Evolutionary conservation across 2,329 filamentous ascomycete species (phyloP), one percentile per base, ranked within the genome.

Genomic region (Hypoxylon sp.): DNA sequence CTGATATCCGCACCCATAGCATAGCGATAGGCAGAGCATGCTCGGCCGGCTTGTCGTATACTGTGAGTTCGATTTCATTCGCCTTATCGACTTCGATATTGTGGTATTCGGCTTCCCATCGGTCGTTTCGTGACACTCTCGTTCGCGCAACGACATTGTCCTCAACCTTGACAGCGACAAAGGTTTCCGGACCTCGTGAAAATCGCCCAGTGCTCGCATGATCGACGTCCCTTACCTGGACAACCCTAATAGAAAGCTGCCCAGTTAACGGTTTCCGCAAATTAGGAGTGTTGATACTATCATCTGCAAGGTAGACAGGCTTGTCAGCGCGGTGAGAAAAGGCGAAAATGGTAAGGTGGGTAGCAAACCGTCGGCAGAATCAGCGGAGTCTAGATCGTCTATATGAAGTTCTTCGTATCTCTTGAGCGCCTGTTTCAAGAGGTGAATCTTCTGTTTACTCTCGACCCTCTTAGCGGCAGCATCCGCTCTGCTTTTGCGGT

Each of bases 361-460:
- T 30, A 58, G 76, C 88, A 74, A 86, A 96, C 94, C 93, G 81
- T 97, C 94, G 56, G 88, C 87, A 32, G 87, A 87, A 76, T 96
- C 93, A 43, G 89, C 83, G 4, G 87, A 85, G 73, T 97, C 94
- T 75, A 97, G 91, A 76, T 97, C 76, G 48, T 74, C 95, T 65
- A 99, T 93, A 75, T 99, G 95, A 57, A 99, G 86, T 80, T 98
- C 96, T 78, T 97, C 95, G 75, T 99, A 99, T 86, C 95, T 87
- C 81, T 97, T 97, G 76, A 99, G 84, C 51, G 96, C 94, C 82
- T 98, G 94, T 81, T 96, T 97, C 70, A 99, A 83, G 69, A 99
- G 86, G 74, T 97, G 90, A 51, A 99, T 97, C 83, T 99, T 99
- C 80, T 98, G 95, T 78, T 94, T 97, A 81, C 95, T 98, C 81